Evolutionary conservation across 2,329 filamentous ascomycete species (phyloP), one percentile per base, ranked within the genome.

Genomic region (Trichoderma koningiopsis): DNA sequence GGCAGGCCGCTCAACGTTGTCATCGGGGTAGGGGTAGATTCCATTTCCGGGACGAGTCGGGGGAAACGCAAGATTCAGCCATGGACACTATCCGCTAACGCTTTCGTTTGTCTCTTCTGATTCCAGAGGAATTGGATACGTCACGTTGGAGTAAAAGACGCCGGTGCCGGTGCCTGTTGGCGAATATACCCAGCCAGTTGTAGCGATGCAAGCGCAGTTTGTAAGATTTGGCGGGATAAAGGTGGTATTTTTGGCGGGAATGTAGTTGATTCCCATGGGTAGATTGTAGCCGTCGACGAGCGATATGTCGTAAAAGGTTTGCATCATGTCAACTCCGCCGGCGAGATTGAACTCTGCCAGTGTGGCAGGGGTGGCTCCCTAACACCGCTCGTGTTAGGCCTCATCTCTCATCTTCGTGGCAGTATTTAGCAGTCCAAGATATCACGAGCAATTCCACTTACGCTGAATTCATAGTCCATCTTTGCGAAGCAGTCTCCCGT

Each of bases 241-340:
- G 1, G 83, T 85, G 8, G 86, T 84, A 73, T 92, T 89, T 66
- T 86, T 84, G 27, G 89, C 86, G 3, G 87, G 86, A 31, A 88
- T 83, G 73, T 89, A 87, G 67, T 85, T 83, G 76, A 88, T 87
- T 35, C 87, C 90, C 71, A 94, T 77, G 1, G 91, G 91, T 1
- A 95, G 80, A 76, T 95, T 95, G 84, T 95, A 95, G 60, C 92
- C 92, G 76, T 96, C 92, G 27, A 96, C 92, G 3, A 95, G 84
- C 52, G 91, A 94, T 72, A 96, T 92, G 78, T 96, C 92, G 80
- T 94, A 95, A 78, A 93, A 96, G 11, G 89, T 91, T 76, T 94
- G 90, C 70, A 77, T 79, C 60, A 82, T 81, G 27, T 83, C 82
- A 55, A 85, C 81, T 35, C 90, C 89, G 33, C 90, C 91, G 61